Base-by-base conservation (phyloP, 179 eudicot genomes). In the Drosera spatulata region DNA sequence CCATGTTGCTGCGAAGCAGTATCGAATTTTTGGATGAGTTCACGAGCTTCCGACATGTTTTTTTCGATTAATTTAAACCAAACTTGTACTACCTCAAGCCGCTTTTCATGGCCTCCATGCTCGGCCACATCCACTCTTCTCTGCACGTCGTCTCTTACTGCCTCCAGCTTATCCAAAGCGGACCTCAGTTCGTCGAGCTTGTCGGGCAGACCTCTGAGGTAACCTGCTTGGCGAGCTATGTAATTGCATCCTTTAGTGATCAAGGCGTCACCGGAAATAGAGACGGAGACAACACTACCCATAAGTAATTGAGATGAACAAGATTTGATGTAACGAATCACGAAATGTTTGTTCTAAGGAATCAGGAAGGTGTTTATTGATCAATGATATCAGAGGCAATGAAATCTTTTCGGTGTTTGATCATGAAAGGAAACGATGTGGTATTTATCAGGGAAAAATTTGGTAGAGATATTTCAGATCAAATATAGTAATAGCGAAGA, bases 121-220 rank as follows among this genome's bases (percentile, higher is more conserved):
- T 65, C 75, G 41, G 66, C 75, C 48, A 9, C 39, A 39, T 66
- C 63, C 5, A 71, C 63, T 2, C 39, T 61, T 42, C 48, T 57
- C 63, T 52, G 22, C 63, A 71, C 43, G 50, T 71, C 75, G 51
- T 61, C 47, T 49, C 56, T 56, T 14, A 6, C 55, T 44, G 50
- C 70, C 42, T 41, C 56, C 22, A 66, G 66, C 51, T 61, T 60
- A 10, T 51, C 22, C 10, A 71, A 47, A 38, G 63, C 62, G 48
- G 0, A n/a, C 41, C 40, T 63, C 22, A 71, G 66, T 39, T 57
- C 37, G 2, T 12, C 4, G 41, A 33, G 58, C 10, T 8, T 38
- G 41, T 8, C 2, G n/a, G 11, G 12, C 6, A 38, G 41, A 5
- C 2, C 10, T 2, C 4, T 6, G 12, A 55, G 11, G 11, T 37